Evolutionary conservation across 2,329 filamentous ascomycete genomes (phyloP).

Genomic region (Nectriaceae sp.): DNA sequence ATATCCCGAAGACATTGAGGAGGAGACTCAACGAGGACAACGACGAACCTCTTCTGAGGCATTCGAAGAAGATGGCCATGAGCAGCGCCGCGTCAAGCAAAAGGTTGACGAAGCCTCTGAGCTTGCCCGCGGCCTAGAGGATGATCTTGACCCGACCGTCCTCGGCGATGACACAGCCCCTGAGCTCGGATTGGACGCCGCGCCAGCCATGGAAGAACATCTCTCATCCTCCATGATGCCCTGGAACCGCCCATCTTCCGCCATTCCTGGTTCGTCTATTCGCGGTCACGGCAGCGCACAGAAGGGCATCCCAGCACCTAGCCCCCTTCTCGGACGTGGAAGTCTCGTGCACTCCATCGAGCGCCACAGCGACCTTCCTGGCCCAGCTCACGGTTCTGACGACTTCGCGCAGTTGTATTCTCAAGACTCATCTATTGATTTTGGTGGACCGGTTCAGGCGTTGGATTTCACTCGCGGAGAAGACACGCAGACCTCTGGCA

Average conservation of each 20-base stretch:
- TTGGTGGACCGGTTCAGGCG: slow-evolving; percentile 18
- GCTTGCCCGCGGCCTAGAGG: slow-evolving; percentile 26
- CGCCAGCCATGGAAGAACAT: slow-evolving; percentile 66
- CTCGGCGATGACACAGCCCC: slow-evolving; percentile 47
- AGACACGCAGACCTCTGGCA: slow-evolving; percentile 34
- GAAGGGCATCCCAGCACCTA: slow-evolving; percentile 35
- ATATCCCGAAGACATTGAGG: slow-evolving; percentile 18
- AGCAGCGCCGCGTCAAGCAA: slow-evolving; percentile 40
- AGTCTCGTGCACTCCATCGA: slow-evolving; percentile 43
- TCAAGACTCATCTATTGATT: slow-evolving; percentile 34
- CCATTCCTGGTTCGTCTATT: slow-evolving; percentile 48
- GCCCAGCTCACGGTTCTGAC: slow-evolving; percentile 35
- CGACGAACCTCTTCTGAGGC: slow-evolving; percentile 48
- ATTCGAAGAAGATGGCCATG: slow-evolving; percentile 40
- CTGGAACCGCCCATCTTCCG: slow-evolving; percentile 52
- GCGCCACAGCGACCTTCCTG: slow-evolving; percentile 47
- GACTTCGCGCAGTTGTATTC: slow-evolving; percentile 30
- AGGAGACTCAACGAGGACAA: slow-evolving; percentile 26
- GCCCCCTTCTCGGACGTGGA: slow-evolving; percentile 40
- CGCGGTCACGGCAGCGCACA: slow-evolving; percentile 42
- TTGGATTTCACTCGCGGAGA: slow-evolving; percentile 21
- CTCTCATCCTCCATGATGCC: slow-evolving; percentile 55
- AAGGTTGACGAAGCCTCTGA: slow-evolving; percentile 34
- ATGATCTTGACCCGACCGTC: slow-evolving; percentile 30
- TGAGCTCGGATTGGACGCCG: slow-evolving; percentile 72